Evolutionary conservation across 2,329 filamentous ascomycete species (phyloP).

Genomic region (Fusarium keratoplasticum): DNA sequence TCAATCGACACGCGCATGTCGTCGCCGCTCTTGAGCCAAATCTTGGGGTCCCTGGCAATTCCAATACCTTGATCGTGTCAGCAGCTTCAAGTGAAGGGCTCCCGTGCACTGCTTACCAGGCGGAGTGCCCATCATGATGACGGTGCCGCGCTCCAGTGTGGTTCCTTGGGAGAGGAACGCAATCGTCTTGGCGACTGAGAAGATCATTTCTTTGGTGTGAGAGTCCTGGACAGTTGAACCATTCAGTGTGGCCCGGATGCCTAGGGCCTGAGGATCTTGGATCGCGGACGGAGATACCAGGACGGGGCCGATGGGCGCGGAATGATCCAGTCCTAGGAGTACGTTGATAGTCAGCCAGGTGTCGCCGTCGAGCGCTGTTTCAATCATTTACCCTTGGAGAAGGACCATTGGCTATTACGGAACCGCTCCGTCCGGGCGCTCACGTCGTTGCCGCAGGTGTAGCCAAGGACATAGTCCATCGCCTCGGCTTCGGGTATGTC

Average conservation of each 20-base stretch:
- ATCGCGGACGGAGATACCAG: not conserved
- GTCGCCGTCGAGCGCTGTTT: fast-evolving
- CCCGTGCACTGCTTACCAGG: not conserved
- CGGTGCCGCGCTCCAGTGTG: not conserved
- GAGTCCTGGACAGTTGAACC: not conserved
- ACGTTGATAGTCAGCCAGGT: not conserved
- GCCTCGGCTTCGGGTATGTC: not conserved
- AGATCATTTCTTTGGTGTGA: not conserved
- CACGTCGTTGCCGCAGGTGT: not conserved
- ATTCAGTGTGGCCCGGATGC: not conserved
- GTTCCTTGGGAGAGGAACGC: not conserved
- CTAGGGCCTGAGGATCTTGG: not conserved
- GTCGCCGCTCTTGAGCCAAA: not conserved
- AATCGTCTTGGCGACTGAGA: not conserved
- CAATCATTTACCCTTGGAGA: not conserved
- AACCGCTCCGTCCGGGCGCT: not conserved
- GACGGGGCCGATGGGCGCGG: not conserved
- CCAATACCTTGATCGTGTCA: not conserved
- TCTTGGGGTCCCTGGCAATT: not conserved
- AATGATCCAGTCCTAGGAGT: not conserved
- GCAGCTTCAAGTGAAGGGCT: not conserved
- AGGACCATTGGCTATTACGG: not conserved
- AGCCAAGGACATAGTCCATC: not conserved
- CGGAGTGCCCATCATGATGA: not conserved
- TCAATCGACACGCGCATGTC: not conserved